Evolutionary conservation across 2,329 filamentous ascomycete species (phyloP), one percentile per base, ranked within the genome.

Genomic region (Colletotrichum sp.): DNA sequence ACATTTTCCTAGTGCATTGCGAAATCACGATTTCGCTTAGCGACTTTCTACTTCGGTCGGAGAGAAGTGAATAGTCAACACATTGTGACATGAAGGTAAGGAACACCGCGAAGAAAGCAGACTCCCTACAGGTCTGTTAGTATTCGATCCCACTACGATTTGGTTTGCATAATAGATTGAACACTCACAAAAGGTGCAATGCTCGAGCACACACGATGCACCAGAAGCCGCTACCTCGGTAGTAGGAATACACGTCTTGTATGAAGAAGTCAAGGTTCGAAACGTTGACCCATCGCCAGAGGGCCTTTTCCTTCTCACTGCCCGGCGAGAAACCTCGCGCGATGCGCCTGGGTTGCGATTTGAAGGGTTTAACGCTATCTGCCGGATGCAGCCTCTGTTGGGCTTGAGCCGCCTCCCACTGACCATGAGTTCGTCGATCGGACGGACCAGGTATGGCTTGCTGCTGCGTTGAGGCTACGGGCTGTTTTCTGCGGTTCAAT

Each of bases 251-350:
- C 5, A 98, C 95, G 77, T 92, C 94, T 71, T 92, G 90, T 81
- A 98, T 92, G 82, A 98, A 98, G 79, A 92, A 93, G 84, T 98
- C 96, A 69, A 98, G 87, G 81, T 98, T 97, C 48, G 94, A 92
- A 73, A 97, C 95, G 81, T 98, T 98, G 70, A 95, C 95, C 94
- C 96, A 98, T 84, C 95, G 91, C 93, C 95, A 98, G 87, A 98
- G 91, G 5, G 96, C 96, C 83, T 93, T 94, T 81, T 96, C 94
- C 83, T 92, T 92, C 14, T 86, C 85, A 68, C 82, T 84, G 12
- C 83, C 84, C 2, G 82, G 77, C 24, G 83, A 72, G 18, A 80
- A 71, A 59, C 79, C 76, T 80, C 80, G 74, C 79, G 79, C 48
- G 52, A 83, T n/a, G 28, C 83, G 77, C 77, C 82, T 78, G 67